phyloP scores from a whole-genome alignment of 2,329 filamentous ascomycete genomes.

The Aspergillus alliaceus region DNA sequence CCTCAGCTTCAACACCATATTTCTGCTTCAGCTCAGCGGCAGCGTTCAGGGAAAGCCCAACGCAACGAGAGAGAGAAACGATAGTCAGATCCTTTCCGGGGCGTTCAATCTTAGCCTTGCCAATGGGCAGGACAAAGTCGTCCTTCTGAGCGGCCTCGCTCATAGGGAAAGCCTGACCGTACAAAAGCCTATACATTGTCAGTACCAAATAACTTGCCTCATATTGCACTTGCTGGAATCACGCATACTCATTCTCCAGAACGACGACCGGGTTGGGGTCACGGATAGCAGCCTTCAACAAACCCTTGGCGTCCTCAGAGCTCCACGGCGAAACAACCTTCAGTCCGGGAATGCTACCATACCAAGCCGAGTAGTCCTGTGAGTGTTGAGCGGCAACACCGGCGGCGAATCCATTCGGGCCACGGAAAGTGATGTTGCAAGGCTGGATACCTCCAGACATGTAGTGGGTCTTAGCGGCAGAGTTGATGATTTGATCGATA shows the following conservation, averaged over 20 bases:
- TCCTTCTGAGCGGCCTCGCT: slow-evolving; percentile 92
- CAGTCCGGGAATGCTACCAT: slow-evolving; percentile 93
- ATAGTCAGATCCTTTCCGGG: slow-evolving; percentile 94
- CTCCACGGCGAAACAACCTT: slow-evolving; percentile 98
- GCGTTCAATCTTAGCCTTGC: slow-evolving; percentile 99
- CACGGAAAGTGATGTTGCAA: slow-evolving; percentile 99
- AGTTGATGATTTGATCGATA: slow-evolving; percentile 99
- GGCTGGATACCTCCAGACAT: slow-evolving; percentile 99
- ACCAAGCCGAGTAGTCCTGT: slow-evolving; percentile 98
- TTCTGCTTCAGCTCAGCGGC: slow-evolving; percentile 93
- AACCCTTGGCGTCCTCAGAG: slow-evolving; percentile 95
- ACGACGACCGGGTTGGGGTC: slow-evolving; percentile 97
- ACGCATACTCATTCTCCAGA: slow-evolving; percentile 74
- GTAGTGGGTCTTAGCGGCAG: slow-evolving; percentile 97
- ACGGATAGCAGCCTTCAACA: slow-evolving; percentile 95
- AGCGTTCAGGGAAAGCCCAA: slow-evolving; percentile 84
- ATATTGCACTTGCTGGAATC: not conserved
- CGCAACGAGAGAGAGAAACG: slow-evolving; percentile 90
- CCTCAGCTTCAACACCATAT: slow-evolving; percentile 92
- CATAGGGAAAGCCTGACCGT: slow-evolving; percentile 95
- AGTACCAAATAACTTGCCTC: slow-evolving; percentile 15
- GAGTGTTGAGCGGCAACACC: slow-evolving; percentile 98
- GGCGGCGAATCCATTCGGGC: slow-evolving; percentile 94
- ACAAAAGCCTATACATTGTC: slow-evolving; percentile 63
- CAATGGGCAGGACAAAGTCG: slow-evolving; percentile 95